Evolutionary conservation across 2,329 filamentous ascomycete genomes (phyloP), one percentile per base, ranked within the genome.

Genomic region (Calycina herbarum): DNA sequence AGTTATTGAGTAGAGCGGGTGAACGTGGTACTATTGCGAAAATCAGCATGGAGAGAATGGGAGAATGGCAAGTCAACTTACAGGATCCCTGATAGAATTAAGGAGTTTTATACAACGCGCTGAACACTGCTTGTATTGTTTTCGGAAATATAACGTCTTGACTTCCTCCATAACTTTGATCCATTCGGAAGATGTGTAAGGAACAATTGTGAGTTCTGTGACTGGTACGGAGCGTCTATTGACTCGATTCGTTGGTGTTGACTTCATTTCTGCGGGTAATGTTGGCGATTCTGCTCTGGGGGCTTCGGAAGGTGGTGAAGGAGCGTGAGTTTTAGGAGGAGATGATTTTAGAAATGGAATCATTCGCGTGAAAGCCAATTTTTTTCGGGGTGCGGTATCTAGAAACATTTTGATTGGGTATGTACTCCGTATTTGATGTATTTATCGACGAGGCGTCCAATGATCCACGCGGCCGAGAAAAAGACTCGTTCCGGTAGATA

Each of bases 1-100:
- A 56, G 73, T 76, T 13, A 76, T 72, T 13, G 65, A 69, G 63
- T 76, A 71, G 4, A 76, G 61, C 38, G 74, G 71, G 38, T 75
- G 72, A 38, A 70, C 64, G 60, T 68, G 60, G 57, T 69, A 68
- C 69, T 74, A 35, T 31, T 59, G 67, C 62, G 68, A 13, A 59
- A 51, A 61, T 62, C 13, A 33, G 15, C 13, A 57, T n/a, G 24
- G 17, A 33, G 33, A 13, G 15, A 51, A 31, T 42, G 6, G 29
- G 5, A 11, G 48, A 24, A 27, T 24, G 20, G 24, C 48, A 17
- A 20, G 33, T 20, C 10, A 27, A 71, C 71, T 70, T 71, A 76
- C 75, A 31, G 68, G 71, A 61, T 74, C 72, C 57, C 69, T 70
- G 45, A 74, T 71, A 31, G 66, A 67, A 24, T 73, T 67, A 1